Conservation (phyloP, 331 rosid genomes). For the Ulmus americana region DNA sequence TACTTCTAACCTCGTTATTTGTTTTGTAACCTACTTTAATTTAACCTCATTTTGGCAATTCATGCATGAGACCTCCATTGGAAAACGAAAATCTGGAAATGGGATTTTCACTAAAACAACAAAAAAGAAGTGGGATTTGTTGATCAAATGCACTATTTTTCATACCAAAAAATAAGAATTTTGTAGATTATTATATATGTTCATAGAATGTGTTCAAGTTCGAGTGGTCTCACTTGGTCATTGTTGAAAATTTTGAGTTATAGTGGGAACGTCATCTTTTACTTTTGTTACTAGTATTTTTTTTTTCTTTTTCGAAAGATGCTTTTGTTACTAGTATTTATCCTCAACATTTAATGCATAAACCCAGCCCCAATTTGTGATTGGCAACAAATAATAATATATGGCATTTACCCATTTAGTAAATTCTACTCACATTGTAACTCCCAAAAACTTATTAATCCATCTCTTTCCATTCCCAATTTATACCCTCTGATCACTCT, state of each 20-base stretch:
- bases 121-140: neutral
- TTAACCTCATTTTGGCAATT: neutral
- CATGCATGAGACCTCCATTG: neutral
- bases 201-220: neutral
- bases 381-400: constrained; percentile 28
- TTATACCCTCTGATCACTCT: neutral
- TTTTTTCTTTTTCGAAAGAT: too few species aligned
- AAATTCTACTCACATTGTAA: constrained; percentile 25
- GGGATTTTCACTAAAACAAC: neutral
- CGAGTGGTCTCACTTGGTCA: neutral
- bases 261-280: too few species aligned
- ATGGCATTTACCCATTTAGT: constrained; percentile 12
- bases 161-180: neutral
- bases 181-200: neutral
- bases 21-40: constrained; percentile 18
- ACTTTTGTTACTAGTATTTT: neutral
- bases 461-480: constrained; percentile 8
- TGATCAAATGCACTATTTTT: neutral
- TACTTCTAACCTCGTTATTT: constrained; percentile 22
- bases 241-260: neutral
- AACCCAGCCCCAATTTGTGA: constrained; percentile 24
- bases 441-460: constrained; percentile 19
- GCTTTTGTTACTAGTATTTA: neutral
- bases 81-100: neutral
- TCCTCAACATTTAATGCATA: constrained; percentile 4